These are phyloP conservation scores for Hymenochaete sp. DNA, from an alignment of 1,284 basidiomycete genomes.

Conservation along the genomic window DNA sequence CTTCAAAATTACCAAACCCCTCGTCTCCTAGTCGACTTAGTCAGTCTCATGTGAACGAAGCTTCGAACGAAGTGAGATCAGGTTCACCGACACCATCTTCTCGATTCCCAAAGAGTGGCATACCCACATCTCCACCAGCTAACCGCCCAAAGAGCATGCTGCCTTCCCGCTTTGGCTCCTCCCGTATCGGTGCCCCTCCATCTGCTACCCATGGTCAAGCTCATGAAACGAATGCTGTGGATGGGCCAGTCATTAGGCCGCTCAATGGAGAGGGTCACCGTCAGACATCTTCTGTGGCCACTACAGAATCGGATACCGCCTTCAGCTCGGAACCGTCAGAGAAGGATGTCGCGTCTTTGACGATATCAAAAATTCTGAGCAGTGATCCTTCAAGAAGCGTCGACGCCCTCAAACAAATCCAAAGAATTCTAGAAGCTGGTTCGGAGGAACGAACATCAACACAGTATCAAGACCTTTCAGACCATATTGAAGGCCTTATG, in stretches of 20 bases:
- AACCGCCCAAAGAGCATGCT: slow-evolving; percentile 54
- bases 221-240: slow-evolving; percentile 3
- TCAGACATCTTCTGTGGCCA: slow-evolving; percentile 20
- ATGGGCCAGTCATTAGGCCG: slow-evolving; percentile 12
- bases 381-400: slow-evolving; percentile 81
- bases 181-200: slow-evolving; percentile 37
- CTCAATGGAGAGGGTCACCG: slow-evolving; percentile 23
- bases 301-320: slow-evolving; percentile 20
- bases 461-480: slow-evolving; percentile 68
- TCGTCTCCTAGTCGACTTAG: slow-evolving; percentile 48
- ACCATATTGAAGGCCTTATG: slow-evolving; percentile 79
- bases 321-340: slow-evolving; percentile 20
- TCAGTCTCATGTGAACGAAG: slow-evolving; percentile 43
- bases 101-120: slow-evolving; percentile 22
- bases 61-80: slow-evolving; percentile 31
- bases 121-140: slow-evolving; percentile 37
- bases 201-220: slow-evolving; percentile 10
- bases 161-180: slow-evolving; percentile 61
- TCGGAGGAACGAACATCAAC: slow-evolving; percentile 64
- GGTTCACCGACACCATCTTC: slow-evolving; percentile 37
- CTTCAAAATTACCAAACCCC: slow-evolving; percentile 50
- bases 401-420: slow-evolving; percentile 89
- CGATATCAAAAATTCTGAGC: slow-evolving; percentile 77
- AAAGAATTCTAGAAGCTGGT: slow-evolving; percentile 68
- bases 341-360: slow-evolving; percentile 44